phyloP scores from a whole-genome alignment of 129 eudicot species.

The Logfia minima region DNA sequence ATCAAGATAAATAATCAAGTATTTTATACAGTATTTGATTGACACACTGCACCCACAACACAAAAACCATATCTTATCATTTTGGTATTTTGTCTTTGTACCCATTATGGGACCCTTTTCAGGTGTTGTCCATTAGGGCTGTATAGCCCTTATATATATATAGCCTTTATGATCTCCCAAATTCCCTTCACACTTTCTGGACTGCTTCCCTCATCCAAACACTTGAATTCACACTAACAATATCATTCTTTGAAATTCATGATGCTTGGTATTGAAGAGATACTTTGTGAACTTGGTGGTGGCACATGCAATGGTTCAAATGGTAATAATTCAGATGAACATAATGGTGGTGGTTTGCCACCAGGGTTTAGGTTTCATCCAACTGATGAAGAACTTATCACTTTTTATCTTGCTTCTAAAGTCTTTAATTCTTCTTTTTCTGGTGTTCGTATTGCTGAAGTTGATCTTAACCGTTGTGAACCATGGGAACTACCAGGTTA shows the following conservation, averaged over 20 bases:
- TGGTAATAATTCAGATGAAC: conserved; percentile 33
- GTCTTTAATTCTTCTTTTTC: conserved; percentile 50
- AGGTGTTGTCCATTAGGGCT: conserved; percentile 29
- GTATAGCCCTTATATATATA: conserved; percentile 13
- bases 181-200: conserved; percentile 35
- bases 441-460: conserved; percentile 58
- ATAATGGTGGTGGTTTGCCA: conserved; percentile 49
- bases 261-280: conserved; percentile 78
- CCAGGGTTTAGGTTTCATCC: conserved; percentile 97
- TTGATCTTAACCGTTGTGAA: conserved; percentile 69
- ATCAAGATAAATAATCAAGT: neutral
- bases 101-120: conserved; percentile 29
- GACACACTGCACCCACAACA: neutral
- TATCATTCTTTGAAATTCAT: neutral
- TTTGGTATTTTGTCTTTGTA: conserved; percentile 22
- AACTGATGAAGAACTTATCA: conserved; percentile 88
- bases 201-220: conserved; percentile 30
- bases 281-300: conserved; percentile 64
- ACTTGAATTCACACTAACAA: neutral
- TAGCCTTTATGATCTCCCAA: conserved; percentile 39
- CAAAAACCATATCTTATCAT: neutral
- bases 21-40: neutral
- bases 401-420: conserved; percentile 84
- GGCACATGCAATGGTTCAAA: conserved; percentile 11
- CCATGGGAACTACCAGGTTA: conserved; percentile 81